Conservation (phyloP, 2,329 filamentous ascomycete genomes). For the Lithohypha guttulata region DNA sequence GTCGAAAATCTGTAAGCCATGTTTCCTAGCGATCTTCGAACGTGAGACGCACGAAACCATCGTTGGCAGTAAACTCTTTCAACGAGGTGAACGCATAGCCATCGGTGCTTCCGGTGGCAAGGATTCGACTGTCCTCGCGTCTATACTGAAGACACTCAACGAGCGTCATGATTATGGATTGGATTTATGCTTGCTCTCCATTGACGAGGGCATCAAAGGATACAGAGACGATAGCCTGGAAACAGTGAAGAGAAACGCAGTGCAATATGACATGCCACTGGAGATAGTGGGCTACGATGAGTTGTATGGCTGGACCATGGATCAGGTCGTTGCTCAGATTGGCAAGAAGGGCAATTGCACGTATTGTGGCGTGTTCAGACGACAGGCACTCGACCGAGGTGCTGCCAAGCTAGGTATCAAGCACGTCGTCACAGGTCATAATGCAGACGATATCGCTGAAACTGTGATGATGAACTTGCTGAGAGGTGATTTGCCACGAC, state of each 20-base stretch:
- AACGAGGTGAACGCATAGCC: slow-evolving; percentile 71
- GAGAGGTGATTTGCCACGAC: slow-evolving; percentile 73
- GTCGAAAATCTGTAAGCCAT: slow-evolving; percentile 80
- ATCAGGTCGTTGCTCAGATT: slow-evolving; percentile 90
- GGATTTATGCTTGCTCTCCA: slow-evolving; percentile 74
- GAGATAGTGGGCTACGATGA: slow-evolving; percentile 89
- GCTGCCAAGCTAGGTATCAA: slow-evolving; percentile 76
- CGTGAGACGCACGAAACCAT: slow-evolving; percentile 92
- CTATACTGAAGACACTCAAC: slow-evolving; percentile 87
- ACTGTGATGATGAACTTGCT: slow-evolving; percentile 96
- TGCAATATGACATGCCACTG: slow-evolving; percentile 82
- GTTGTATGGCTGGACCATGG: slow-evolving; percentile 98
- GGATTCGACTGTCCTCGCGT: slow-evolving; percentile 91
- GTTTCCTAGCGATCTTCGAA: slow-evolving; percentile 82
- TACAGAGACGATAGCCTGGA: slow-evolving; percentile 94
- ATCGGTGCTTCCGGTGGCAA: slow-evolving; percentile 96
- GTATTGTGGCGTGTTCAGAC: slow-evolving; percentile 91
- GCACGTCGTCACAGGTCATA: slow-evolving; percentile 95
- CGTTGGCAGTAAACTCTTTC: slow-evolving; percentile 67
- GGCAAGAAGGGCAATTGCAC: slow-evolving; percentile 99
- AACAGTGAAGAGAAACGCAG: slow-evolving; percentile 87
- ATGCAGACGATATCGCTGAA: slow-evolving; percentile 93
- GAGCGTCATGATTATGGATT: slow-evolving; percentile 79
- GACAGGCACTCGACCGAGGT: slow-evolving; percentile 86
- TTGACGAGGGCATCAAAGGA: slow-evolving; percentile 95